phyloP scores from a whole-genome alignment of 495 filamentous ascomycete genomes.

The Aspergillus steynii region DNA sequence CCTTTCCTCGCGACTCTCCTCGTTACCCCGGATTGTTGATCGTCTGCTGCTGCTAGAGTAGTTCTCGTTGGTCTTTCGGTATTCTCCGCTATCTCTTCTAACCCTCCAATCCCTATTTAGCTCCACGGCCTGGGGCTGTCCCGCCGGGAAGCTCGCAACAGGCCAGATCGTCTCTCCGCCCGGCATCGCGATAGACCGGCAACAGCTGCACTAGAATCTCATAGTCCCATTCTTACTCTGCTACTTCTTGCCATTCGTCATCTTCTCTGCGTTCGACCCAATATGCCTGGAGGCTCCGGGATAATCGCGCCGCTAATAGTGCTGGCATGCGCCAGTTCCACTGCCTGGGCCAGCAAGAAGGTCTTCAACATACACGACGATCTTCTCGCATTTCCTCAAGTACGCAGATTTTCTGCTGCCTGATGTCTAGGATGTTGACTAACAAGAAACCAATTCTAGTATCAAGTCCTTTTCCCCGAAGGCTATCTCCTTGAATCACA shows the following conservation, averaged over 20 bases:
- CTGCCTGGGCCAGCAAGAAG: constrained; percentile 53
- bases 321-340: constrained; percentile 38
- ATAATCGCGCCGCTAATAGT: constrained; percentile 30
- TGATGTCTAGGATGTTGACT: neutral
- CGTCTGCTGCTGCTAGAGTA: too few species aligned
- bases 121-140: too few species aligned
- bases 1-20: too few species aligned
- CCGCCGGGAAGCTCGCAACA: too few species aligned
- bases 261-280: neutral
- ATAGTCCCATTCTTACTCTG: neutral
- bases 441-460: constrained; percentile 50
- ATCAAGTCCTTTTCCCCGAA: constrained; percentile 77
- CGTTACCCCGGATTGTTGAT: too few species aligned
- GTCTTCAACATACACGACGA: constrained; percentile 87
- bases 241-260: neutral
- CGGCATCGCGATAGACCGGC: too few species aligned
- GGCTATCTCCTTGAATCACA: constrained; percentile 70
- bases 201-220: too few species aligned
- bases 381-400: constrained; percentile 88
- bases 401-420: constrained; percentile 33
- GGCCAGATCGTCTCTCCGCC: too few species aligned
- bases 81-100: too few species aligned
- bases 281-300: constrained; percentile 31
- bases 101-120: too few species aligned
- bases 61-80: too few species aligned